These are phyloP conservation scores for Tolypocladium tundrense DNA, from an alignment of 2,329 filamentous ascomycete genomes.

Conservation along the genomic window DNA sequence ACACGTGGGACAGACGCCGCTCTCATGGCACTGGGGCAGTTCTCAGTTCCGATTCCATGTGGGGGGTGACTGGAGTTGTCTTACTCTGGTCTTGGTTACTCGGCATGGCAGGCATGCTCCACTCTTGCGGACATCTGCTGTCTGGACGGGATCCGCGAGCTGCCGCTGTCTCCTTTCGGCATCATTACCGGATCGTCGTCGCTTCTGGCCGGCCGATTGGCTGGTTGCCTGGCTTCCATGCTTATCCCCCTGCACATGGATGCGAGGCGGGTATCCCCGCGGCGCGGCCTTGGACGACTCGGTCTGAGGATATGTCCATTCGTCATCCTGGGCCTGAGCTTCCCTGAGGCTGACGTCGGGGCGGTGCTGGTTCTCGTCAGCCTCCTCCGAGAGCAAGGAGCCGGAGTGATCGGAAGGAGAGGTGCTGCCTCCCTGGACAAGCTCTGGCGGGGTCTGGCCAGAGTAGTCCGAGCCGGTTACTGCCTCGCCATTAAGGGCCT, in stretches of 20 bases:
- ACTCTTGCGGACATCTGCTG: slow-evolving; percentile 36
- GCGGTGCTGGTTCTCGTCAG: slow-evolving; percentile 18
- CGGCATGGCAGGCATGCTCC: slow-evolving; percentile 39
- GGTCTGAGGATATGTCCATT: slow-evolving; percentile 30
- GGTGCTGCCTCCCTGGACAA: slow-evolving; percentile 25
- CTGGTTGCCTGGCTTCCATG: slow-evolving; percentile 10
- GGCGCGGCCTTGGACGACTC: slow-evolving; percentile 19
- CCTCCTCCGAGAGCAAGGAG: slow-evolving; percentile 20
- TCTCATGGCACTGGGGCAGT: slow-evolving; percentile 25
- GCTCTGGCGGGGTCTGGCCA: slow-evolving; percentile 25
- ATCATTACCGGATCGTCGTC: slow-evolving; percentile 22
- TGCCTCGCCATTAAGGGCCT: slow-evolving; percentile 20
- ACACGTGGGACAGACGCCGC: slow-evolving; percentile 30
- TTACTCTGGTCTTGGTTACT: slow-evolving; percentile 36
- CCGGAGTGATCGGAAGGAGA: slow-evolving; percentile 30
- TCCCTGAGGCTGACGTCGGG: slow-evolving; percentile 21
- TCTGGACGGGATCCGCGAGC: slow-evolving; percentile 30
- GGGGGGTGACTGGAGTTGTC: slow-evolving; percentile 13
- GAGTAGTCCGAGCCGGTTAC: slow-evolving; percentile 24
- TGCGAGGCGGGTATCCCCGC: slow-evolving; percentile 19
- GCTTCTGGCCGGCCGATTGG: slow-evolving; percentile 20
- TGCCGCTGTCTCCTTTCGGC: slow-evolving; percentile 26
- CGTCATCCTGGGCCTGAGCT: slow-evolving; percentile 25
- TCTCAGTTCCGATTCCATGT: slow-evolving; percentile 14
- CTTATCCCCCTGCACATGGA: slow-evolving; percentile 19